Base-by-base conservation (phyloP, 805 yeast genomes). In the Teunomyces atbi region DNA sequence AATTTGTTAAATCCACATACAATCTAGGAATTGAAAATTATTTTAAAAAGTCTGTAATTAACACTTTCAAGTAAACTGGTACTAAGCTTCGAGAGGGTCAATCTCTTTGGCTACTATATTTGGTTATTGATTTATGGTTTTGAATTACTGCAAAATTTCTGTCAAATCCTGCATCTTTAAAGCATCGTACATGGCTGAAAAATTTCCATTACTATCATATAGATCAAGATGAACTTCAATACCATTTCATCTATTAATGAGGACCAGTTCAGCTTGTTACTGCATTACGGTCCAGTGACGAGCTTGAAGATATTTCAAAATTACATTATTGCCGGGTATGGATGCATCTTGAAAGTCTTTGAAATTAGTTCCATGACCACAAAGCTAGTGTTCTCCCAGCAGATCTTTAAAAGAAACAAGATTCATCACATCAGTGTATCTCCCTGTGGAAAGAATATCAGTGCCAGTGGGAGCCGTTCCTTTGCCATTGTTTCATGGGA, bases 381-480 rank as follows among this genome's bases (percentile, higher is more conserved):
- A 4, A 45, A 58, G 18, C 61, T 78, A 16, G 21, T 80, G 2
- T 62, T 59, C 45, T 59, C 66, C 16, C 64, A 68, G 33, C 71
- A 73, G 44, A 62, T 88, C 1, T 86, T 92, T 61, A 61, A 64
- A n/a, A 72, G 82, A 45, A 88, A 89, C 64, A 91, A 89, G 59
- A 82, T 92, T 30, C 97, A 92, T 60, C 86, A 89, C n/a, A 79
- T 92, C 27, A 62, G 74, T 2, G 61, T 80, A 2, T 45, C 54
- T 18, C 37, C 39, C 6, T 64, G 61, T 4, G 64, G 66, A 1
- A 48, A 60, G 0, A 53, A 72, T 4, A 54, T 79, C 0, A 66
- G 81, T 1, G 48, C 67, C 2, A 81, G 80, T 69, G 98, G 98
- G 33, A 91, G 86, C 1, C 74, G 88, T 46, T 86, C 95, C 1